Evolutionary conservation across 148 eudicot species (phyloP), one percentile per base, ranked within the genome.

Genomic region (Camellia japonica): DNA sequence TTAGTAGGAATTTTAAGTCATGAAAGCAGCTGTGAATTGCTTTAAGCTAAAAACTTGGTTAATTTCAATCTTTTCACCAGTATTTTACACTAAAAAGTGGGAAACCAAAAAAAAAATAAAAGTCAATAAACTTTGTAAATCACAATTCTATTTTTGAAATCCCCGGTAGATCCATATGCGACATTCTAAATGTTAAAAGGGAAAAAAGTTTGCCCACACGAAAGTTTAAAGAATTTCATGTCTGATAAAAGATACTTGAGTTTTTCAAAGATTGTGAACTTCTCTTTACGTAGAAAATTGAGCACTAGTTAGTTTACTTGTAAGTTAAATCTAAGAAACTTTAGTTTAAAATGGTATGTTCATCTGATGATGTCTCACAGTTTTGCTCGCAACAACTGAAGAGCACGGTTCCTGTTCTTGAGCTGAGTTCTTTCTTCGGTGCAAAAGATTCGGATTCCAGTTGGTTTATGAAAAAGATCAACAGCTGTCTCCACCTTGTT

Each of bases 401-500:
- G 88, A 80, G 99, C 99, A 74, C 94, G 98, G 82, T 13, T 86
- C 88, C 85, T 97, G 87, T 97, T 97, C 81, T 83, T 85, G 77
- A 94, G 90, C 79, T 97, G 99, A 69, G 91, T 85, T 84, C 99
- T 94, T 85, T 97, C 99, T 90, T 94, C 95, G 9, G 98, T 97
- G 85, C 99, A 97, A 82, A 97, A 97, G 78, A 97, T 97, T 76
- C 99, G 90, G 67, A 97, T 97, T 87, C 99, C 99, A 1, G 98
- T 94, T 79, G 99, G 98, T 90, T 94, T 97, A 87, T 97, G 99
- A 84, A 89, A 56, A 82, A 97, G 98, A 87, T 97, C 98, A 76
- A 89, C 89, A 65, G 99, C 99, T 49, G 99, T 94, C 88, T 97
- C 99, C 78, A 97, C 99, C 90, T 97, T 97, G 88, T 97, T 97